A percentile compares a stretch with the other conserved stretches of the same genome.
Evolutionary conservation across 2,329 filamentous ascomycete genomes (phyloP).

Genomic region (Alternaria conjuncta): DNA sequence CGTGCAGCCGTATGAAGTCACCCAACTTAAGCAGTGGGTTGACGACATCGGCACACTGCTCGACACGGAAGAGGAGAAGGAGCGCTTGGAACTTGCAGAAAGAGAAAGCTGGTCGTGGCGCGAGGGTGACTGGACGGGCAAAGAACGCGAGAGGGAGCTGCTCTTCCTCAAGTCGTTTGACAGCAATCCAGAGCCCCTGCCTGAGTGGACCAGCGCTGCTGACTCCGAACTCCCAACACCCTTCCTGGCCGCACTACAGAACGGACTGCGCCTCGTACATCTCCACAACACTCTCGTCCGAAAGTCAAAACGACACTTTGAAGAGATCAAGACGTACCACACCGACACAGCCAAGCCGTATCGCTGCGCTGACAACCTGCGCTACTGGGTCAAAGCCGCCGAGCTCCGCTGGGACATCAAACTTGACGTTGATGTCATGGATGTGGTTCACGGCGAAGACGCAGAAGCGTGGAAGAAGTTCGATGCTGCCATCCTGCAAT

Average conservation of each 20-base stretch:
- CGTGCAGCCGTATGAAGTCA: slow-evolving; percentile 77
- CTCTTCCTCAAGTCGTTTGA: slow-evolving; percentile 82
- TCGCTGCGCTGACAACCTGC: slow-evolving; percentile 88
- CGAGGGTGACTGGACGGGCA: slow-evolving; percentile 73
- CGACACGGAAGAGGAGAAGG: slow-evolving; percentile 75
- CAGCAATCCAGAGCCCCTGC: slow-evolving; percentile 63
- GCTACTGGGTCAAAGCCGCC: slow-evolving; percentile 95
- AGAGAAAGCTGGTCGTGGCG: slow-evolving; percentile 82
- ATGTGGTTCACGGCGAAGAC: slow-evolving; percentile 77
- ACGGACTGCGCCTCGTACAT: slow-evolving; percentile 80
- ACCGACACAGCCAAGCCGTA: slow-evolving; percentile 96
- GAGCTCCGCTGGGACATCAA: slow-evolving; percentile 92
- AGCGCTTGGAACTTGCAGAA: slow-evolving; percentile 74
- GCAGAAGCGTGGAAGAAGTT: slow-evolving; percentile 79
- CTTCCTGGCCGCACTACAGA: slow-evolving; percentile 76
- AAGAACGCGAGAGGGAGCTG: slow-evolving; percentile 78
- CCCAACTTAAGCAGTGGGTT: slow-evolving; percentile 81
- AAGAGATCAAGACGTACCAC: slow-evolving; percentile 86
- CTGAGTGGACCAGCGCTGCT: slow-evolving; percentile 68
- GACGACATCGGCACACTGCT: slow-evolving; percentile 78
- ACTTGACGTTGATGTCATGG: slow-evolving; percentile 83
- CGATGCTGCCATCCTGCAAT: slow-evolving; percentile 80
- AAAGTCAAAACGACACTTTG: slow-evolving; percentile 85
- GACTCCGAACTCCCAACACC: slow-evolving; percentile 68
- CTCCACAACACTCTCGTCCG: slow-evolving; percentile 89